Evolutionary conservation across 108 stramenopile species (phyloP).

Genomic region (Mediolabrus comicus): DNA sequence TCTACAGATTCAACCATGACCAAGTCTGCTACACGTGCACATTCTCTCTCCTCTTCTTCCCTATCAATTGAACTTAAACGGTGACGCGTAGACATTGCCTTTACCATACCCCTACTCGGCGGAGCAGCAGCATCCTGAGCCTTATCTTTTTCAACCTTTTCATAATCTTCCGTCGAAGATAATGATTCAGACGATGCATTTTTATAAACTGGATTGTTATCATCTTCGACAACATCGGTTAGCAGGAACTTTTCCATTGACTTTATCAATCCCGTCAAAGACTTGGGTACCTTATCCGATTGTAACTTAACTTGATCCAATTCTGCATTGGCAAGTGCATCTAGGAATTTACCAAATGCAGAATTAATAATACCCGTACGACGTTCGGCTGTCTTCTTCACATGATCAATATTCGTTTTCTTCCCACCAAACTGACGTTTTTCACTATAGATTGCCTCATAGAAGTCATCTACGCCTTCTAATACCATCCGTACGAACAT

Average conservation of each 20-base stretch:
- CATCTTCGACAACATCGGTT: constrained; percentile 20
- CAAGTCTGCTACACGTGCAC: background rate
- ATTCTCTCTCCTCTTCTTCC: constrained; percentile 9
- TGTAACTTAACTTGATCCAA: background rate
- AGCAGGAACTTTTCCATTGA: constrained; percentile 33
- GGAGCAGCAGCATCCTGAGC: background rate
- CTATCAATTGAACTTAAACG: constrained; percentile 13
- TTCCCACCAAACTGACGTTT: constrained; percentile 29
- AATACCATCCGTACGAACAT: constrained; percentile 4
- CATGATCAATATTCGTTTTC: constrained; percentile 27
- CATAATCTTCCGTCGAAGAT: background rate
- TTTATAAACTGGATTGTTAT: background rate
- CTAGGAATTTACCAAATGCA: constrained; percentile 25
- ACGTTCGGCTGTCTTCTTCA: constrained; percentile 25
- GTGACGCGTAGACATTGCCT: constrained; percentile 8
- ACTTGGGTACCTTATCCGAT: background rate
- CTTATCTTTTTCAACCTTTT: background rate
- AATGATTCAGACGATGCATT: background rate
- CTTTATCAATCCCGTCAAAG: constrained; percentile 16
- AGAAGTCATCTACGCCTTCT: constrained; percentile 34
- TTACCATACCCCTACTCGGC: background rate
- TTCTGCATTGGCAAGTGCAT: background rate
- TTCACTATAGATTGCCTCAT: constrained; percentile 24
- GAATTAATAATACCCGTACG: constrained; percentile 18
- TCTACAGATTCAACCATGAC: background rate